These are phyloP conservation scores for Trametes elegans DNA, from an alignment of 768 basidiomycete species.

Conservation along the genomic window DNA sequence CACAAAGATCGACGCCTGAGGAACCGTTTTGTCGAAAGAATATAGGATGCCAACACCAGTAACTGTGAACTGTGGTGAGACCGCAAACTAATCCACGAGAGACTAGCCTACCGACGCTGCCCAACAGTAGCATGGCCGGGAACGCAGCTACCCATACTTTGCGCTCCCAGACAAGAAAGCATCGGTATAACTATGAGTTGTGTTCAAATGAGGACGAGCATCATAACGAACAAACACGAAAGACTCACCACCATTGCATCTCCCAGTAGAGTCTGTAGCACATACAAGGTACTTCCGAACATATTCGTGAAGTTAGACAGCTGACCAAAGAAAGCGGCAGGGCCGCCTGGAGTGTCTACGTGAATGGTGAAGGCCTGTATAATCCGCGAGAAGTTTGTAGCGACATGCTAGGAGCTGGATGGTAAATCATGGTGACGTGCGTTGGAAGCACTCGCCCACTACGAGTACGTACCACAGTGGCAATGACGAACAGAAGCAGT, in stretches of 20 bases:
- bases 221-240: not conserved
- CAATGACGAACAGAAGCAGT: slow-evolving; percentile 30
- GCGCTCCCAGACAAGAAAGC: slow-evolving; percentile 15
- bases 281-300: slow-evolving; percentile 37
- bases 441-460: slow-evolving; percentile 29
- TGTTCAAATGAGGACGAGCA: slow-evolving; percentile 22
- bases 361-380: slow-evolving; percentile 35
- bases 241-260: slow-evolving; percentile 23
- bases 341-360: slow-evolving; percentile 20
- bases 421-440: not conserved
- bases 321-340: slow-evolving; percentile 33
- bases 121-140: slow-evolving; percentile 30
- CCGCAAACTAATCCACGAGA: not conserved
- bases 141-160: slow-evolving; percentile 25
- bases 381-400: slow-evolving; percentile 35
- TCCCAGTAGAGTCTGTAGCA: slow-evolving; percentile 39
- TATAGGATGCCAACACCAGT: slow-evolving; percentile 32
- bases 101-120: slow-evolving; percentile 34
- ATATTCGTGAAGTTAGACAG: slow-evolving; percentile 37
- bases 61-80: slow-evolving; percentile 16
- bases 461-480: slow-evolving; percentile 34
- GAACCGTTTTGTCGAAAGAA: slow-evolving; percentile 30
- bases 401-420: slow-evolving; percentile 32
- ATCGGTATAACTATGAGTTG: not conserved
- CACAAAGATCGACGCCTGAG: slow-evolving; percentile 34